Base-by-base conservation (phyloP, 2,329 filamentous ascomycete genomes). In the Simplicillium aogashimaense region DNA sequence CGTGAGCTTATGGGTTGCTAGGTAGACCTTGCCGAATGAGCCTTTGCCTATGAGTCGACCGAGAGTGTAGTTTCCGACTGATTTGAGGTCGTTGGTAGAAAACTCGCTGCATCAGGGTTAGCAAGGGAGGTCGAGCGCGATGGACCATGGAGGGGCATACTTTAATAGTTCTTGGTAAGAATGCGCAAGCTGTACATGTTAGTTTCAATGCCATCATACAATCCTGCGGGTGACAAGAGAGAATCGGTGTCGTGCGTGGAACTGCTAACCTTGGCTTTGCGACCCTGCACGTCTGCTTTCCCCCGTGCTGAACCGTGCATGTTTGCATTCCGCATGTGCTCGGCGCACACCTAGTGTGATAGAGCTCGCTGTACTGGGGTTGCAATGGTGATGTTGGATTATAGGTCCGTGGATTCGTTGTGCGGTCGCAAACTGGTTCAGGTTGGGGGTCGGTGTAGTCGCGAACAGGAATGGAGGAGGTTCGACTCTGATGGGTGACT, bases 11-110 rank as follows among this genome's bases (percentile, higher is more conserved):
- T 98, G 92, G 35, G 82, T 80, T 43, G 90, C 92, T 43, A 98
- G 74, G 62, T 98, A 98, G 54, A 98, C 92, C 66, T 95, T 97
- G 54, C 92, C 92, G 64, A 98, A 98, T 47, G 89, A 95, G 43
- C 92, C 92, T 59, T 97, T 98, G 50, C 92, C 92, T 58, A 98
- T 95, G 43, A 98, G 71, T 44, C 81, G 81, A 35, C 92, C 92
- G 42, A 98, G 75, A 29, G 81, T 82, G 63, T 98, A 98, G 67
- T 95, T 97, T 51, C 92, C 92, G 45, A 98, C 92, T 40, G 82
- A 86, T 55, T 84, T 83, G 50, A 98, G 78, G 49, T 98, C 90
- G 59, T 83, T 84, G 52, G 86, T 87, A 45, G 86, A 83, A 69
- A 98, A 98, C 66, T 97, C 90, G 69, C 87, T 95, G 60, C 17